Conservation (phyloP, 768 basidiomycete genomes). For the Boletus rubropictus region DNA sequence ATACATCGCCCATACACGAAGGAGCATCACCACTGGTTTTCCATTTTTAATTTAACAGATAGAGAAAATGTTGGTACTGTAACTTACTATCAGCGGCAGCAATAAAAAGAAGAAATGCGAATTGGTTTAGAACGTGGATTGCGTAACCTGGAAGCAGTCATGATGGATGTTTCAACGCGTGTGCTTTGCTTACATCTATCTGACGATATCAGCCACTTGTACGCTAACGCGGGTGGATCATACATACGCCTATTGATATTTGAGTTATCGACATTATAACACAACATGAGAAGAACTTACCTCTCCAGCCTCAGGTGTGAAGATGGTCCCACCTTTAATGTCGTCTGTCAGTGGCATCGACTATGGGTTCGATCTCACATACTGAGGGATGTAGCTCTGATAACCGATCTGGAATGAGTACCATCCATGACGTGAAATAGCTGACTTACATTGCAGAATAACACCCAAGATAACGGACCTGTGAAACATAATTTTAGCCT, state of each 20-base stretch:
- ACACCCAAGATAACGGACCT: slow-evolving; percentile 14
- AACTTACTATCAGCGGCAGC: slow-evolving; percentile 5
- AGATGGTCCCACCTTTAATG: background rate
- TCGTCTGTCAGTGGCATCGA: background rate
- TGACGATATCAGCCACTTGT: background rate
- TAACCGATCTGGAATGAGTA: no score
- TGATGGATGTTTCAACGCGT: background rate
- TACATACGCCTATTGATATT: background rate
- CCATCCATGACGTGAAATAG: no score
- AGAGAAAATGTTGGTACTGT: background rate
- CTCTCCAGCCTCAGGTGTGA: background rate
- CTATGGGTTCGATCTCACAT: background rate
- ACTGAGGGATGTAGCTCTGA: background rate
- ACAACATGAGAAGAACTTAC: background rate
- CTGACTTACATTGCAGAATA: slow-evolving; percentile 7
- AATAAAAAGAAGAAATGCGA: slow-evolving; percentile 3
- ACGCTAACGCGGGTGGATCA: background rate
- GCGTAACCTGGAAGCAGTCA: background rate
- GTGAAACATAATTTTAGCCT: background rate
- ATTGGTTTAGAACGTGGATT: background rate
- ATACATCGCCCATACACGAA: slow-evolving; percentile 11
- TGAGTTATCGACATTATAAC: background rate
- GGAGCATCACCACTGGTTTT: slow-evolving; percentile 6
- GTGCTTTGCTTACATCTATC: slow-evolving; percentile 6
- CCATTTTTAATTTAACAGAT: background rate